Base-by-base conservation (phyloP, 805 yeast species). In the Kazachstania viticola region DNA sequence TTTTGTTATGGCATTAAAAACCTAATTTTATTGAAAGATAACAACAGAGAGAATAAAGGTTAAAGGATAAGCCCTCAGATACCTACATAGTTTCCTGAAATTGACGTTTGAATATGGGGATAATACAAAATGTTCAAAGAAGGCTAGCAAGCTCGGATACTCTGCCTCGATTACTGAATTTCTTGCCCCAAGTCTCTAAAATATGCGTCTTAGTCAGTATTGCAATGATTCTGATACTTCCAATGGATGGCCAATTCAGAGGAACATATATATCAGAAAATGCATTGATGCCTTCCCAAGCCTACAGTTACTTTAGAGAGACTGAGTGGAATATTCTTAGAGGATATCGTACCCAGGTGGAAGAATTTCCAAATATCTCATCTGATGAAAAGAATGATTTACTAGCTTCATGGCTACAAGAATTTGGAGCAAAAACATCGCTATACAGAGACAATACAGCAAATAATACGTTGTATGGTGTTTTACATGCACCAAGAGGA, bases 241-340 rank as follows among this genome's bases (percentile, higher is more conserved):
- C 97, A 0, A 39, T 74, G 44, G 79, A 79, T 13, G 97, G 95
- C 14, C 83, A 82, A 49, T 83, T 62, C 53, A 64, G 96, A 34
- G 58, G 65, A 40, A 84, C 95, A 2, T 91, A 91, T 54, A 79
- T 87, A 9, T 79, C 94, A 6, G 99, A 91, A 51, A 91, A 91
- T 57, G 99, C 99, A 21, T 63, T 91, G 53, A 76, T 91, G 82
- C 96, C 99, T 6, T 87, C 94, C 0, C 97, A 91, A 54, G 97
- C 91, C 3, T 77, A 78, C 44, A 76, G 93, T 16, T 85, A 84
- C 51, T 91, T 82, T 54, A 67, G 96, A 34, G 97, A 88, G 49
- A 73, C 84, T 25, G 97, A 91, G 52, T 91, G 97, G 96, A 83
- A 87, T 47, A 63, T 80, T 34, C 71, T 84, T 21, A 64, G 97